Conservation (phyloP, 129 eudicot species). For the Tagetes patula region DNA sequence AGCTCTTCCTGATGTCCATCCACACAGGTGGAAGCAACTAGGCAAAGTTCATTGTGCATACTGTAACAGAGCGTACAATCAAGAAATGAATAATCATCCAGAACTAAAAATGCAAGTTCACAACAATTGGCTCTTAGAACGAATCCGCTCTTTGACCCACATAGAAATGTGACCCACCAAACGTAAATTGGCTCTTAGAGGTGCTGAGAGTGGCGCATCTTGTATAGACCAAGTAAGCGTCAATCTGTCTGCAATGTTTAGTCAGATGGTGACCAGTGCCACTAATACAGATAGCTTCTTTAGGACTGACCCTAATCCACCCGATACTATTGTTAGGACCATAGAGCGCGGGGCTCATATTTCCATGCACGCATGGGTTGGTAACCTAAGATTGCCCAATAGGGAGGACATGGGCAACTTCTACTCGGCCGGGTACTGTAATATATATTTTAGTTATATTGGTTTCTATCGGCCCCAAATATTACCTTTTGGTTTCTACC, state of each 20-base stretch:
- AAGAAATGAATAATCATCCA: constrained; percentile 14
- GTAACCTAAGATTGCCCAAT: constrained; percentile 29
- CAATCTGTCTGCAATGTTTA: constrained; percentile 51
- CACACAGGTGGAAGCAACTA: constrained; percentile 43
- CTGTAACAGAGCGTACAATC: constrained; percentile 34
- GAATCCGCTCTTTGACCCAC: constrained; percentile 29
- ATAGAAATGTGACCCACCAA: constrained; percentile 37
- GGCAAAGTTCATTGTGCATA: constrained; percentile 50
- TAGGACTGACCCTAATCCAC: constrained; percentile 30
- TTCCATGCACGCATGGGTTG: constrained; percentile 51
- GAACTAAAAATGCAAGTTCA: constrained; percentile 35
- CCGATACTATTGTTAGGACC: constrained; percentile 38
- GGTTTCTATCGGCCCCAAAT: too few relatives aligned
- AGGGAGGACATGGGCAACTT: constrained; percentile 58
- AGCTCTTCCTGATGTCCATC: constrained; percentile 35
- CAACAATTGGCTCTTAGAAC: constrained; percentile 44
- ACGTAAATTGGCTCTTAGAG: constrained; percentile 31
- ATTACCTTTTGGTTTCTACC: too few relatives aligned
- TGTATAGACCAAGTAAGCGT: constrained; percentile 3
- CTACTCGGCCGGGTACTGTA: constrained; percentile 49
- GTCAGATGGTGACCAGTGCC: constrained; percentile 52
- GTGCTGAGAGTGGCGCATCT: not conserved
- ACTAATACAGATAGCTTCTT: constrained; percentile 44
- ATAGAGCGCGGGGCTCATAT: constrained; percentile 50
- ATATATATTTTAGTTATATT: too few relatives aligned